Conservation (phyloP, 768 basidiomycete species). For the Sporobolomyces phaffii region DNA sequence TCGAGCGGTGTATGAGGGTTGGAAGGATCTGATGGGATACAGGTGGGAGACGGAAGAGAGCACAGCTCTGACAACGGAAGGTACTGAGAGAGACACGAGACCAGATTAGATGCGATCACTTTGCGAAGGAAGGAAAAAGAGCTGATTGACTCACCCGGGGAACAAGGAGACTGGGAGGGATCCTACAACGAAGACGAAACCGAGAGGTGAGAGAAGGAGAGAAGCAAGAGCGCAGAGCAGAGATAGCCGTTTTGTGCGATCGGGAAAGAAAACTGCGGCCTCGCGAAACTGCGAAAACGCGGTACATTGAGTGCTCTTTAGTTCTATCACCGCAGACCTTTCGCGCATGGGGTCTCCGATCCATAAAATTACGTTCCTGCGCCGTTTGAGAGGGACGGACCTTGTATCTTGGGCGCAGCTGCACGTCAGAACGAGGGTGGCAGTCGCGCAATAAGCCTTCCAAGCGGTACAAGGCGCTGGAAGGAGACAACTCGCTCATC, state of each 20-base stretch:
- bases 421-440: too few species aligned
- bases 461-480: too few species aligned
- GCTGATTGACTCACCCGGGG: neutral
- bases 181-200: neutral
- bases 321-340: conserved; percentile 7
- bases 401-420: too few species aligned
- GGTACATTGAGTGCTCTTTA: neutral
- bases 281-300: neutral
- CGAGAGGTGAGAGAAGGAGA: neutral
- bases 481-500: too few species aligned
- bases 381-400: neutral
- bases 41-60: neutral
- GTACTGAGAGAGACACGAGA: neutral
- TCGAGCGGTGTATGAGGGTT: too few species aligned
- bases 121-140: too few species aligned
- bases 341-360: neutral
- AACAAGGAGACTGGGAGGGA: neutral
- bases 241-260: too few species aligned
- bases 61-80: neutral
- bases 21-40: neutral
- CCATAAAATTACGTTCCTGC: neutral
- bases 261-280: conserved; percentile 1
- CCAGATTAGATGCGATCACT: too few species aligned
- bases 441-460: too few species aligned
- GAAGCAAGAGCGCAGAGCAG: neutral